These are phyloP conservation scores for Pleurotus cornucopiae DNA, from an alignment of 768 basidiomycete species.

Conservation along the genomic window DNA sequence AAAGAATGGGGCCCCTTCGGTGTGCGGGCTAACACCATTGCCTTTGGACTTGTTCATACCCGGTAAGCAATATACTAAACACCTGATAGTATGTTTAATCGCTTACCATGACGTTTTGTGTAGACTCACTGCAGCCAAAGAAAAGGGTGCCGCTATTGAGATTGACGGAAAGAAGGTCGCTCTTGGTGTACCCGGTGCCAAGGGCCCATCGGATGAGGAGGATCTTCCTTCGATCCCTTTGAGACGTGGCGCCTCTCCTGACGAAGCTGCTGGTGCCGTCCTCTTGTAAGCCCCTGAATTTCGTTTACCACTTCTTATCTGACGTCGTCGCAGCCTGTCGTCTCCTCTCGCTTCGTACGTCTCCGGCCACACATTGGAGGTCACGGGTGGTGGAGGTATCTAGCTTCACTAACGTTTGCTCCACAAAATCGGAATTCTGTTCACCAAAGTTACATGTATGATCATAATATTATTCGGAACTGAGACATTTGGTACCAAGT, in stretches of 20 bases:
- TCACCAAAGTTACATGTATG: background rate
- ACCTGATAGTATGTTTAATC: background rate
- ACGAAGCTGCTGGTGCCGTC: conserved; percentile 73
- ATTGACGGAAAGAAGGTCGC: conserved; percentile 83
- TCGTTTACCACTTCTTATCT: background rate
- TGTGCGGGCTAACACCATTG: conserved; percentile 79
- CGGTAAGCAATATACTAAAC: conserved; percentile 35
- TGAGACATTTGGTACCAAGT: background rate
- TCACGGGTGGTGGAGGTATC: conserved; percentile 79
- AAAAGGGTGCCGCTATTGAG: conserved; percentile 69
- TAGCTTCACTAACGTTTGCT: conserved; percentile 21
- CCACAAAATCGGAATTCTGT: background rate
- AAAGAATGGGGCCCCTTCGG: conserved; percentile 87
- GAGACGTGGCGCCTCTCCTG: conserved; percentile 58
- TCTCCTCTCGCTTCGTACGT: conserved; percentile 80
- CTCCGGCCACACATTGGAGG: conserved; percentile 79
- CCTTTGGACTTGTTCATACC: conserved; percentile 75
- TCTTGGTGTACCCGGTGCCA: conserved; percentile 68
- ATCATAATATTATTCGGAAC: background rate
- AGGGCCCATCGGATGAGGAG: conserved; percentile 28
- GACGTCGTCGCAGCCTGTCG: conserved; percentile 49
- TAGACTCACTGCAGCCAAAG: conserved; percentile 77
- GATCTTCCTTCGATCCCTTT: conserved; percentile 55
- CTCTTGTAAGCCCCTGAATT: conserved; percentile 58
- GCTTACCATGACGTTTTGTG: background rate